Percentiles rank a stretch among this genome's conserved stretches.
Evolutionary conservation across 495 filamentous ascomycete species (phyloP).

Genomic region (Trichocladium uniseriatum): DNA sequence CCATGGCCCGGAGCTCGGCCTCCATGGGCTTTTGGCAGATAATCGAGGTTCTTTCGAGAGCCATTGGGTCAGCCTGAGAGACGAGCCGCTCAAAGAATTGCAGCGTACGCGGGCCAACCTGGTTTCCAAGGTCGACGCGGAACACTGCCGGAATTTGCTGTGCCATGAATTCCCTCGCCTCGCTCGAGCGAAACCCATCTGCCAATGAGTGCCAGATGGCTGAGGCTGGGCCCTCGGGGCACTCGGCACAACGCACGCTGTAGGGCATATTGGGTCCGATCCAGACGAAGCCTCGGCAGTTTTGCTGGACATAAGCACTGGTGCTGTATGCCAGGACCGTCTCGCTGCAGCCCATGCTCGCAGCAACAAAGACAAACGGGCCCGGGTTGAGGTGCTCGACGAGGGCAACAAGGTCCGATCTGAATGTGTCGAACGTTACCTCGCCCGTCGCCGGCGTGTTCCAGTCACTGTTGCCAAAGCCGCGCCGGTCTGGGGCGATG

Average conservation of each 20-base stretch:
- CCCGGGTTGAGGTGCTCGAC: slow-evolving; percentile 2
- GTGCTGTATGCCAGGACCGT: slow-evolving; percentile 9
- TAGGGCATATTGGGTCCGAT: slow-evolving; percentile 17
- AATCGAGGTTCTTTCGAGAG: slow-evolving; percentile 6
- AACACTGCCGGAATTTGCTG: neutral
- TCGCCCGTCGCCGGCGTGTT: neutral
- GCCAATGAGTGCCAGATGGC: neutral
- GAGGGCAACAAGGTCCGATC: slow-evolving; percentile 4
- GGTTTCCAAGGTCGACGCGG: neutral
- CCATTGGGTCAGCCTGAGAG: slow-evolving; percentile 7
- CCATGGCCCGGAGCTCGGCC: slow-evolving; percentile 3
- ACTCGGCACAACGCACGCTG: neutral
- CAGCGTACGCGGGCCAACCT: neutral
- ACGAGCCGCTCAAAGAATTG: slow-evolving; percentile 10
- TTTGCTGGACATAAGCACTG: neutral
- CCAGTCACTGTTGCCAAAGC: slow-evolving; percentile 24
- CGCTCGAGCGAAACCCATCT: neutral
- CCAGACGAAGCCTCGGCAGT: slow-evolving; percentile 16
- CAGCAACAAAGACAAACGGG: slow-evolving; percentile 16
- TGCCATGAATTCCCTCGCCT: neutral
- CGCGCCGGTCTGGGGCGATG: slow-evolving; percentile 25
- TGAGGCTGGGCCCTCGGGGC: neutral
- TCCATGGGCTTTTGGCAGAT: neutral
- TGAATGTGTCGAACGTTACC: slow-evolving; percentile 20
- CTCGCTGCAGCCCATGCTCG: slow-evolving; percentile 23